Evolutionary conservation across 1,284 basidiomycete genomes (phyloP).

Genomic region (Ustilago shanxiensis): DNA sequence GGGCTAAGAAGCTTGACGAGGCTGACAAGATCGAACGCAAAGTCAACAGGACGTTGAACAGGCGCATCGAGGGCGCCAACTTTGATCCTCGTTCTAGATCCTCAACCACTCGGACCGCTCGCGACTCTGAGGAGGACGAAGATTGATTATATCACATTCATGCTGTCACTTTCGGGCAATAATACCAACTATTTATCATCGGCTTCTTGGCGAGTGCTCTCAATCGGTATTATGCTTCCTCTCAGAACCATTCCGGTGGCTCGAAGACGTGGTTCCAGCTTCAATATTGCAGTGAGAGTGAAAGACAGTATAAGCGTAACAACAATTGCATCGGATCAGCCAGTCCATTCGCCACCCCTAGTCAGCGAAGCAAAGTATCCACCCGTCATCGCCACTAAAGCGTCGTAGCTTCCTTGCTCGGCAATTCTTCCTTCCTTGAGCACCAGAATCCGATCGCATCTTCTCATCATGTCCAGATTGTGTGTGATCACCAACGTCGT

Average conservation of each 20-base stretch:
- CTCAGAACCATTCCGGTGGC: neutral
- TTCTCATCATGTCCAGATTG: slow-evolving; percentile 88
- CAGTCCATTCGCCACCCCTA: slow-evolving; percentile 85
- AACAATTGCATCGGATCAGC: neutral
- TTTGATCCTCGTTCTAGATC: slow-evolving; percentile 42
- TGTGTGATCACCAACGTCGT: slow-evolving; percentile 95
- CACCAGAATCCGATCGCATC: slow-evolving; percentile 90
- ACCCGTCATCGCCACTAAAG: slow-evolving; percentile 76
- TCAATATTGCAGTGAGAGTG: neutral
- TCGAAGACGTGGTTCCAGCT: neutral
- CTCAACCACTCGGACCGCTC: slow-evolving; percentile 5
- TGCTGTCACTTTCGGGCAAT: neutral
- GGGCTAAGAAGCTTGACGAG: slow-evolving; percentile 55
- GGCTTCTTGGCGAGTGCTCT: neutral
- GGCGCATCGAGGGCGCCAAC: slow-evolving; percentile 31
- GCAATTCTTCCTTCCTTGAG: slow-evolving; percentile 81
- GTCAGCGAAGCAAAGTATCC: slow-evolving; percentile 87
- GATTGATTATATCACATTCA: slow-evolving; percentile 4
- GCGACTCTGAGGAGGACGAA: slow-evolving; percentile 21
- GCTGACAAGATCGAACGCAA: slow-evolving; percentile 58
- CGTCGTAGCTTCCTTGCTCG: slow-evolving; percentile 82
- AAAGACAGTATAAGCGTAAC: neutral
- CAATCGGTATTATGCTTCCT: neutral
- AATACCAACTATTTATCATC: neutral
- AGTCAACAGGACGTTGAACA: slow-evolving; percentile 30